Percentiles rank a stretch among this genome's conserved stretches.
Evolutionary conservation across 208 protist species (phyloP).

Genomic region (Sergeia podlipaevii): DNA sequence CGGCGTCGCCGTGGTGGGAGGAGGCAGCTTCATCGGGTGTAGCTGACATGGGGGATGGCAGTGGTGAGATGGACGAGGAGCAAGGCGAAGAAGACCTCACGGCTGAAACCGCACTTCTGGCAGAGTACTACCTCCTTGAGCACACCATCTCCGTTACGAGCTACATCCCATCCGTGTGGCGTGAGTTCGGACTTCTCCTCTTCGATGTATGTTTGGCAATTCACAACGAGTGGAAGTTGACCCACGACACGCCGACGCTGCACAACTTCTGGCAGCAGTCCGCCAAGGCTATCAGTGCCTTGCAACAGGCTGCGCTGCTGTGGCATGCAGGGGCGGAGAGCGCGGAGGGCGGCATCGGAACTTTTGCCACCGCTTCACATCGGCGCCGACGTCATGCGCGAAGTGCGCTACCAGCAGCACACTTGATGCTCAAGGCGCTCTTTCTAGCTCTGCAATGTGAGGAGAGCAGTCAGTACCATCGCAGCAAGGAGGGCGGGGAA

Average conservation of each 20-base stretch:
- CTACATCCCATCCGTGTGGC: slow-evolving; percentile 64
- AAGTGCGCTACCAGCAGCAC: slow-evolving; percentile 51
- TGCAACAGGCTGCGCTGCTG: slow-evolving; percentile 72
- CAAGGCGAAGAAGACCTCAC: slow-evolving; percentile 26
- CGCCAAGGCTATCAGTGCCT: slow-evolving; percentile 66
- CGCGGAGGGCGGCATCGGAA: slow-evolving; percentile 59
- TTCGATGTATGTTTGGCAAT: slow-evolving; percentile 88
- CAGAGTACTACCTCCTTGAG: slow-evolving; percentile 83
- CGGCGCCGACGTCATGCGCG: slow-evolving; percentile 67
- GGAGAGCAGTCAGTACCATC: slow-evolving; percentile 13
- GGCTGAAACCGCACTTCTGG: slow-evolving; percentile 43
- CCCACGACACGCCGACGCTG: slow-evolving; percentile 65
- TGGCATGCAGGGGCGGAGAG: slow-evolving; percentile 53
- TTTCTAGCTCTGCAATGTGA: slow-evolving; percentile 61
- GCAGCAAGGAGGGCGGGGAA: background rate
- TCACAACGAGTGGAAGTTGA: slow-evolving; percentile 65
- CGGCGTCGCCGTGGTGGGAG: background rate
- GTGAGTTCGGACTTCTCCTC: slow-evolving; percentile 80
- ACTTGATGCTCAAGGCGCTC: slow-evolving; percentile 75
- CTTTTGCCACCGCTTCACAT: slow-evolving; percentile 46
- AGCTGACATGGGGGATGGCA: background rate
- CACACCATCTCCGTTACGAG: slow-evolving; percentile 52
- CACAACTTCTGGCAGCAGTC: slow-evolving; percentile 76
- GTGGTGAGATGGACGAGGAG: background rate
- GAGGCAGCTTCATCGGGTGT: background rate